Evolutionary conservation across 75 land plant species (phyloP).

Genomic region (Isoetes taiwanensis): DNA sequence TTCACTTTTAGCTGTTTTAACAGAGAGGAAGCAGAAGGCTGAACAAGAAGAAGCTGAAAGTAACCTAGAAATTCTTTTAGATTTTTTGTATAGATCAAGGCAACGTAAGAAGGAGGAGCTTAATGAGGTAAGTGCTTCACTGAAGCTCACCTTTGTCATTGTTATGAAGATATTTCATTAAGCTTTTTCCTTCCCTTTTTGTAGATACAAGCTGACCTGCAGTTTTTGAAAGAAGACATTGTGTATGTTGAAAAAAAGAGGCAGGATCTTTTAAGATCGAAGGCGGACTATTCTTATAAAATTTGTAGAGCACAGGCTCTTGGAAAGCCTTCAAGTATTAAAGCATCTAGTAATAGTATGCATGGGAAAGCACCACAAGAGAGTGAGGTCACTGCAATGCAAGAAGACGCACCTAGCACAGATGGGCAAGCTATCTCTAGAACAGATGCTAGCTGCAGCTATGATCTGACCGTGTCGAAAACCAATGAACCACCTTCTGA

Average conservation of each 20-base stretch:
- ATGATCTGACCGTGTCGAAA: neutral
- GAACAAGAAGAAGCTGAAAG: conserved; percentile 97
- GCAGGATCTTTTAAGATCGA: conserved; percentile 50
- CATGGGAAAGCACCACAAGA: no score
- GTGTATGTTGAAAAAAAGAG: conserved; percentile 61
- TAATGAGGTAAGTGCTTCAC: conserved; percentile 46
- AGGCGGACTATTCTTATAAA: conserved; percentile 59
- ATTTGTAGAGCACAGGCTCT: conserved; percentile 31
- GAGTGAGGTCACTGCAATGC: conserved; percentile 10
- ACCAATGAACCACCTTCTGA: no score
- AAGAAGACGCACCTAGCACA: conserved; percentile 11
- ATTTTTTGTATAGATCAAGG: conserved; percentile 61
- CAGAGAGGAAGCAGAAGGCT: conserved; percentile 86
- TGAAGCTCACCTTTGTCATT: neutral
- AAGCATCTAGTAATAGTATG: no score
- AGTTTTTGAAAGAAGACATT: conserved; percentile 82
- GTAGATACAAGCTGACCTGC: conserved; percentile 82
- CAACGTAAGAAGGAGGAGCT: conserved; percentile 80
- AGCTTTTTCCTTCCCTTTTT: neutral
- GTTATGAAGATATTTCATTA: neutral
- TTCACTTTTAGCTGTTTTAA: conserved; percentile 46
- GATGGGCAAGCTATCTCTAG: neutral
- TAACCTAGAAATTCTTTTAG: conserved; percentile 81
- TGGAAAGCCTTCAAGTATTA: conserved; percentile 21
- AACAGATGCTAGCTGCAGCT: neutral